Base-by-base conservation (phyloP, 352 stramenopile species). In the Phytophthora capsici region DNA sequence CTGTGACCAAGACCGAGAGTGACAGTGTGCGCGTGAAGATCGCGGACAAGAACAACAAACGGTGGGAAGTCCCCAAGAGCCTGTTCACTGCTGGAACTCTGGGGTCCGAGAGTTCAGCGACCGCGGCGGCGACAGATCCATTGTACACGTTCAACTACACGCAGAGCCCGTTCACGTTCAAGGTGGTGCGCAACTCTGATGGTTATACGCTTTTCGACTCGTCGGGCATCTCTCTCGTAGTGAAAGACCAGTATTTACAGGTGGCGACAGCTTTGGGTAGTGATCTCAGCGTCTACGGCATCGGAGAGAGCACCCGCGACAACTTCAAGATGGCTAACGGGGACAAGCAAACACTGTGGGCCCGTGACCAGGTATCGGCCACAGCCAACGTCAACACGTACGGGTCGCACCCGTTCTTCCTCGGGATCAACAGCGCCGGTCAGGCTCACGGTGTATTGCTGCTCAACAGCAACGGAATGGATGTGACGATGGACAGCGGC, bases 381-480 rank as follows among this genome's bases (percentile, higher is more conserved):
- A 55, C 26, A 1, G 13, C 48, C 19, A 73, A 65, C 22, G 75
- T 75, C 1, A 90, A 91, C 68, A 66, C 78, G 23, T 91, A 91
- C 52, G 83, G 78, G 28, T 79, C 76, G 0, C 78, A 88, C 28
- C 83, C 83, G 34, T 86, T 88, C 56, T 89, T 82, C 66, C 22
- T 90, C 14, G 72, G 74, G 3, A 22, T 88, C 16, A 81, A 88
- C 37, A 44, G 40, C 20, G 53, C 59, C 4, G 77, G 75, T 12
- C 36, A 73, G 41, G 79, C 82, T 0, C 77, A 90, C 43, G 83
- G 81, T 19, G 69, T 84, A 8, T 66, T 89, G 28, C 45, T 91
- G 20, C 57, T 86, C 44, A 90, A 88, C 63, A 79, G 66, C 32
- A 90, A 90, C 60, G 83, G 77, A 6, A 88, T 91, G 74, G 83